Evolutionary conservation across 2,329 filamentous ascomycete species (phyloP), one percentile per base, ranked within the genome.

Genomic region (Ophiognomonia clavigignenti-juglandacearum): DNA sequence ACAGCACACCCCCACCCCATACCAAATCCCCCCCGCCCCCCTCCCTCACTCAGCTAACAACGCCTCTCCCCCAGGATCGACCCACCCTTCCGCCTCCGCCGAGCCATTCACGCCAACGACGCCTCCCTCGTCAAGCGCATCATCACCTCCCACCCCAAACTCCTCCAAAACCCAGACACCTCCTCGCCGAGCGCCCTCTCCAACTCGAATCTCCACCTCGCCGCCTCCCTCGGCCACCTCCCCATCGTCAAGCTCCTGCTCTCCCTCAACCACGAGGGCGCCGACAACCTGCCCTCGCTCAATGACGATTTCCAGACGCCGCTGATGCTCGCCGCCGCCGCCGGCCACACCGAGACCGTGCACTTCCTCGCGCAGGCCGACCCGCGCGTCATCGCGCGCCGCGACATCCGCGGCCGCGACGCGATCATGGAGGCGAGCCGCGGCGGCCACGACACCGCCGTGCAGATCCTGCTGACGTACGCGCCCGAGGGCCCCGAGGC

Each of bases 191-290:
- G 65, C 8, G 80, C 78, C 41, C 82, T 88, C 55, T 86, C 85
- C 63, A 93, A 95, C 69, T 92, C 88, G 3, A 89, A 82, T 54
- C 76, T 96, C 32, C 89, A 95, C 64, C 76, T 95, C 3, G 87
- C 89, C 36, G 86, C 86, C 10, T 80, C 79, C 7, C 73, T 89
- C 47, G 89, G 88, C 43, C 78, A 85, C 61, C 71, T 80, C 7
- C 70, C 82, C 39, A 84, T 93, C 56, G 84, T 80, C 61, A 75
- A 78, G 56, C 75, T 83, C 45, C 80, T 96, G 23, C 73, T 95
- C 52, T 71, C 77, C n/a, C 73, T 80, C 5, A 86, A 85, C 47
- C 89, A 95, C 63, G 88, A 95, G 64, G 63, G 43, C 41, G 48
- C n/a, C n/a, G n/a, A n/a, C n/a, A n/a, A 50, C 5, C 81, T 82